Percentiles rank a stretch among this genome's conserved stretches.
These are phyloP conservation scores for Mycosphaerella sp. DNA, from an alignment of 2,329 filamentous ascomycete species.

Conservation along the genomic window DNA sequence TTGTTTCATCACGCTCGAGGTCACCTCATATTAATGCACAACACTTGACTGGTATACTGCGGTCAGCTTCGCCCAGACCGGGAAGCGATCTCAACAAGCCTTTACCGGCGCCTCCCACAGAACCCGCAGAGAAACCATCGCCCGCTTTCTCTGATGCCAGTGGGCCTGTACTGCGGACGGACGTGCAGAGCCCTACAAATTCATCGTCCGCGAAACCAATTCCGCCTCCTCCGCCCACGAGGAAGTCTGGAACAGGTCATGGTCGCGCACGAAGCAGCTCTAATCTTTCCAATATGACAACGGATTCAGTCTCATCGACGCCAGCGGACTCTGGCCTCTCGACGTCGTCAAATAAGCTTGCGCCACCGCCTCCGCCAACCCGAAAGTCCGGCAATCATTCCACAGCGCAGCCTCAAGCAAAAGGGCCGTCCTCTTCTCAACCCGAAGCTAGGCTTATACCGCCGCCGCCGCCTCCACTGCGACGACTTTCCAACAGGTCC, in stretches of 20 bases:
- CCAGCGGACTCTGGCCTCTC: slow-evolving; percentile 13
- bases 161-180: slow-evolving; percentile 7
- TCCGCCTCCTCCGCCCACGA: slow-evolving; percentile 43
- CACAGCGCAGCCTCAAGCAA: neutral
- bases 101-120: slow-evolving; percentile 37
- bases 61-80: slow-evolving; percentile 33
- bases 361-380: slow-evolving; percentile 31
- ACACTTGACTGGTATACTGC: slow-evolving; percentile 21
- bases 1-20: slow-evolving; percentile 15
- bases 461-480: slow-evolving; percentile 23
- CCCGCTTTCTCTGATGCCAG: slow-evolving; percentile 4
- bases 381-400: slow-evolving; percentile 18
- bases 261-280: slow-evolving; percentile 26
- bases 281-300: slow-evolving; percentile 24
- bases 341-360: slow-evolving; percentile 13
- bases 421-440: slow-evolving; percentile 4
- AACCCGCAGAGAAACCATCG: neutral
- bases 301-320: slow-evolving; percentile 7
- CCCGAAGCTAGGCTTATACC: slow-evolving; percentile 19
- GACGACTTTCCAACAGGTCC: slow-evolving; percentile 24
- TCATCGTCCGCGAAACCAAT: slow-evolving; percentile 41
- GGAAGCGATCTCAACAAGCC: slow-evolving; percentile 56
- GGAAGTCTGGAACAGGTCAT: slow-evolving; percentile 31
- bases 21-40: slow-evolving; percentile 20
- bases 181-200: slow-evolving; percentile 26